These are phyloP conservation scores for Lasiodiplodia theobromae DNA, from an alignment of 2,329 filamentous ascomycete species.

Conservation along the genomic window DNA sequence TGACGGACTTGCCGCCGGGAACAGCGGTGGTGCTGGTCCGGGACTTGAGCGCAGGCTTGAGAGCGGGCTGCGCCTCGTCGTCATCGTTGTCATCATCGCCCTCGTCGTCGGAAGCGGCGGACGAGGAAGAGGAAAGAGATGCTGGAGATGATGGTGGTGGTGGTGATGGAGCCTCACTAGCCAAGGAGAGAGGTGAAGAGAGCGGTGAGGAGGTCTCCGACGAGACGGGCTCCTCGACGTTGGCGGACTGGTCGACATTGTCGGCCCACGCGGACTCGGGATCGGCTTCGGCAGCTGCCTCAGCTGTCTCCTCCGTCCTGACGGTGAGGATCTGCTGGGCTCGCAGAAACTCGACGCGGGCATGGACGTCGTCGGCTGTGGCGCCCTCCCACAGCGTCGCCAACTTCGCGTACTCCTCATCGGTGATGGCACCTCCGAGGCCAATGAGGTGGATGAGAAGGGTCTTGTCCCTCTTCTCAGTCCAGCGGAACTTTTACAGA, in stretches of 20 bases:
- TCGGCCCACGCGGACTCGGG: not conserved
- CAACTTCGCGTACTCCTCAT: not conserved
- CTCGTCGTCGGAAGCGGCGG: not conserved
- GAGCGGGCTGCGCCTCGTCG: not conserved
- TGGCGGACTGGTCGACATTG: not conserved
- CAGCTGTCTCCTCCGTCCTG: not conserved
- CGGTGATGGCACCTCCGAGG: not conserved
- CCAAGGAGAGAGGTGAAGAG: conserved; percentile 1
- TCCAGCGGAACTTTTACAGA: conserved; percentile 5
- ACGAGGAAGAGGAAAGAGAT: not conserved
- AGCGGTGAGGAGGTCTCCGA: conserved; percentile 1
- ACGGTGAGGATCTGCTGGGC: conserved; percentile 14
- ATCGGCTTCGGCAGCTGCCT: not conserved
- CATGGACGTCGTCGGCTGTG: conserved; percentile 7
- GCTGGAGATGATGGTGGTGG: not conserved
- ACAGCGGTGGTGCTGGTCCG: not conserved
- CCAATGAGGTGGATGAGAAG: conserved; percentile 18
- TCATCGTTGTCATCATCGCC: not conserved
- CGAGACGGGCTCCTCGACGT: not conserved
- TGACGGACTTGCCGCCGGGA: not conserved
- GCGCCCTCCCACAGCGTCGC: conserved; percentile 12
- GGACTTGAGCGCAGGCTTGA: conserved; percentile 8
- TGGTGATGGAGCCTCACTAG: not conserved
- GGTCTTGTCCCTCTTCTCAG: conserved; percentile 2
- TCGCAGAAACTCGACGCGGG: conserved; percentile 12